Evolutionary conservation across 495 filamentous ascomycete species (phyloP).

Genomic region (Xanthoparmelia taractica): DNA sequence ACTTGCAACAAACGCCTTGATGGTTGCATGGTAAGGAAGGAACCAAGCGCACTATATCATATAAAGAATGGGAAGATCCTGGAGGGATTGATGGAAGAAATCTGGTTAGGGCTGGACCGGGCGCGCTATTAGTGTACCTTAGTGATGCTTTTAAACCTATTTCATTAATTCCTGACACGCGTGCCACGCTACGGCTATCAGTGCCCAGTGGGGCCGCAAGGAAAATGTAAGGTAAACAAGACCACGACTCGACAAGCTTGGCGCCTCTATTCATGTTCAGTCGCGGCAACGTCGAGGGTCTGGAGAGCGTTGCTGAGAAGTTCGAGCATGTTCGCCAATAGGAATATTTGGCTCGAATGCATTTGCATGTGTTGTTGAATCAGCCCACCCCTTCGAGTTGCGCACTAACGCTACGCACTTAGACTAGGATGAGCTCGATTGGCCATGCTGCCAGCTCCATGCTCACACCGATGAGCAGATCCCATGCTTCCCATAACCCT

Average conservation of each 20-base stretch:
- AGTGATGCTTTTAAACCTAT: too few species aligned
- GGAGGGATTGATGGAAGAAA: too few species aligned
- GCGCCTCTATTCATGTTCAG: neutral
- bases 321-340: neutral
- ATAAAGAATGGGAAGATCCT: too few species aligned
- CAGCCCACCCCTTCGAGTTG: conserved; percentile 1
- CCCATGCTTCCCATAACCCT: conserved; percentile 7
- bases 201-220: too few species aligned
- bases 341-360: neutral
- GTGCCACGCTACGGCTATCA: too few species aligned
- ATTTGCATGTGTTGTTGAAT: conserved; percentile 1
- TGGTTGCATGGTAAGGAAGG: neutral
- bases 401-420: neutral
- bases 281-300: neutral
- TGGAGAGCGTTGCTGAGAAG: neutral
- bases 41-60: conserved; percentile 16
- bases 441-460: conserved; percentile 18
- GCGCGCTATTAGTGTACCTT: too few species aligned
- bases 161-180: too few species aligned
- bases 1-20: neutral
- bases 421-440: conserved; percentile 17
- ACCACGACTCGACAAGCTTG: too few species aligned
- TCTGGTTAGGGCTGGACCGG: too few species aligned
- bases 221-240: too few species aligned
- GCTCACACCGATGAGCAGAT: conserved; percentile 20